These are phyloP conservation scores for Lactarius tabidus DNA, from an alignment of 768 basidiomycete species.

Conservation along the genomic window DNA sequence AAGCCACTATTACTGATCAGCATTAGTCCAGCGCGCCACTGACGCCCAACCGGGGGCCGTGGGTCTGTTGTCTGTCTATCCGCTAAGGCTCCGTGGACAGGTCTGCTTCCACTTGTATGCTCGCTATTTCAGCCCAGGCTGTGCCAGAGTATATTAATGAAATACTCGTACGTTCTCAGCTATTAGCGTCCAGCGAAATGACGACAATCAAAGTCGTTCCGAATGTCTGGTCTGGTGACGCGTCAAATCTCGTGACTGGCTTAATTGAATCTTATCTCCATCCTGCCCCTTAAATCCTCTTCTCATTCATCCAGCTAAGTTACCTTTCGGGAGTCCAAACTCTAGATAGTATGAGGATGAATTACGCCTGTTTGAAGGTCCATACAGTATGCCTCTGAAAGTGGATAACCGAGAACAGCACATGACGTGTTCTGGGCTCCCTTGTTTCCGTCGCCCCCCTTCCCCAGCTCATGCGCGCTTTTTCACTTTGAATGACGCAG, in stretches of 20 bases:
- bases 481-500: neutral
- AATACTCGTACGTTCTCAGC: neutral
- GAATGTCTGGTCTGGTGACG: neutral
- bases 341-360: neutral
- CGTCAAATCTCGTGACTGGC: neutral
- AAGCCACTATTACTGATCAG: constrained; percentile 2
- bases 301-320: neutral
- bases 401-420: neutral
- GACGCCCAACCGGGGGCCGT: neutral
- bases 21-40: neutral
- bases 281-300: neutral
- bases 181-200: neutral
- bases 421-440: neutral
- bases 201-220: neutral
- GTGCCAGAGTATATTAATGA: neutral
- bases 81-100: neutral
- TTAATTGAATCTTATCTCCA: neutral
- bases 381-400: neutral
- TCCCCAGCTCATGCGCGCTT: neutral
- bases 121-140: neutral
- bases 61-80: neutral
- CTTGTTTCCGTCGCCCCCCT: neutral
- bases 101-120: neutral
- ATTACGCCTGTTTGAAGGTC: neutral
- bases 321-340: neutral